Evolutionary conservation across 768 basidiomycete species (phyloP).

Genomic region (Psilocybe sp.): DNA sequence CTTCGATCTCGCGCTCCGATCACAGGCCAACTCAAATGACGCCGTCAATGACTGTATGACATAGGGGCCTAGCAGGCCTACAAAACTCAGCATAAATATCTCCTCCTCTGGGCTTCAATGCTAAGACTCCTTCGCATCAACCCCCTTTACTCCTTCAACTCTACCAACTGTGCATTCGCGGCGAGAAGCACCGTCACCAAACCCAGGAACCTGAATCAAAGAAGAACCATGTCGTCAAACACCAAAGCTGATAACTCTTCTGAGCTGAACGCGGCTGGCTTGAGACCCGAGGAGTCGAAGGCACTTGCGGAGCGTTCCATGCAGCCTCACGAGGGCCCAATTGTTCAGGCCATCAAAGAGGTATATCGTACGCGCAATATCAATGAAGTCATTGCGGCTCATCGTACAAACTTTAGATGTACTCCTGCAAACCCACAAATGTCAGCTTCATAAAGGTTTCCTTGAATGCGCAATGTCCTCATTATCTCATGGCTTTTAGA

Average conservation of each 20-base stretch:
- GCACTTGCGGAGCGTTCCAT: slow-evolving; percentile 31
- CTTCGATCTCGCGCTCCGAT: too few species aligned
- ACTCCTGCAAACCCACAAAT: slow-evolving; percentile 35
- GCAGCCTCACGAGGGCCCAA: slow-evolving; percentile 31
- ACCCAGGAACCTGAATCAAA: too few species aligned
- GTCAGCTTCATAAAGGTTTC: slow-evolving; percentile 15
- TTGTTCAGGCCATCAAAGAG: slow-evolving; percentile 41
- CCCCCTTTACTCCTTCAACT: too few species aligned
- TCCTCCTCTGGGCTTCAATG: too few species aligned
- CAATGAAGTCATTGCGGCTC: background rate
- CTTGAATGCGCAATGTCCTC: background rate
- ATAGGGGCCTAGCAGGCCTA: too few species aligned
- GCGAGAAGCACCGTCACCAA: too few species aligned
- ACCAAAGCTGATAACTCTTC: slow-evolving; percentile 17
- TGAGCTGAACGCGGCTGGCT: slow-evolving; percentile 34
- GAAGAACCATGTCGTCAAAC: background rate
- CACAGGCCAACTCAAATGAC: too few species aligned
- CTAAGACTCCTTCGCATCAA: too few species aligned
- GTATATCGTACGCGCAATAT: slow-evolving; percentile 17
- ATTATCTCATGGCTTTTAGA: slow-evolving; percentile 18
- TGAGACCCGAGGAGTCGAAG: slow-evolving; percentile 35
- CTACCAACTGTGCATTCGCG: too few species aligned
- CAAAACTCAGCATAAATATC: too few species aligned
- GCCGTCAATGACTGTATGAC: too few species aligned
- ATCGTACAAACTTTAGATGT: slow-evolving; percentile 23